phyloP scores from a whole-genome alignment of 208 protist genomes.

The Crithidia fasciculata region DNA sequence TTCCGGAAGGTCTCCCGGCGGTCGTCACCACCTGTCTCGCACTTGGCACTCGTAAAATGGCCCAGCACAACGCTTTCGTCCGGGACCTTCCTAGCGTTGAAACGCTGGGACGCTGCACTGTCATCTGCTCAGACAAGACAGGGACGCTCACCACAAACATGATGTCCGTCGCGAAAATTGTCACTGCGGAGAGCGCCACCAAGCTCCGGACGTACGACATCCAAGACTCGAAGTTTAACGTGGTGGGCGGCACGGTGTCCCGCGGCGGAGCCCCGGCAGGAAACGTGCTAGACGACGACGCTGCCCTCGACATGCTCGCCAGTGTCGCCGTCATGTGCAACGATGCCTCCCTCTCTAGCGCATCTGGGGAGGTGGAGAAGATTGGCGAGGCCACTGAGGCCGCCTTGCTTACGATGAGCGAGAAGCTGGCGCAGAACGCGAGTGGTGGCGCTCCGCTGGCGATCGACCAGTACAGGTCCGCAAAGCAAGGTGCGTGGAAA shows the following conservation, averaged over 20 bases:
- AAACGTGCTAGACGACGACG: constrained; percentile 38
- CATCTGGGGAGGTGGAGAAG: constrained; percentile 54
- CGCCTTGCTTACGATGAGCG: constrained; percentile 87
- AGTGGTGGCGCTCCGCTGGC: constrained; percentile 4
- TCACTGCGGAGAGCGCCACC: constrained; percentile 36
- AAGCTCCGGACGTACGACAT: constrained; percentile 45
- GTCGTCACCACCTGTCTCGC: constrained; percentile 97
- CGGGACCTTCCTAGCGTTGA: constrained; percentile 96
- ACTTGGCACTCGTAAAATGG: constrained; percentile 96
- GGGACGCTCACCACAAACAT: constrained; percentile 99
- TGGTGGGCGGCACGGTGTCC: constrained; percentile 43
- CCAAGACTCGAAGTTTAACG: constrained; percentile 62
- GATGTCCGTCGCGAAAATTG: constrained; percentile 93
- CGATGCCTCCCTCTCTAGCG: constrained; percentile 63
- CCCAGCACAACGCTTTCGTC: constrained; percentile 95
- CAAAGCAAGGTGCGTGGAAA: constrained; percentile 44
- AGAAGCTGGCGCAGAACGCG: constrained; percentile 82
- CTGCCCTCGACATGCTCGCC: constrained; percentile 61
- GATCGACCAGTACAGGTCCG: constrained; percentile 37
- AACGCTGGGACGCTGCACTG: constrained; percentile 97
- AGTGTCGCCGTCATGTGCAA: constrained; percentile 80
- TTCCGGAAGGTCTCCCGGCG: constrained; percentile 98
- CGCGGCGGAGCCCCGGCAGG: background rate
- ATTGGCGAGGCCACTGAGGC: constrained; percentile 93
- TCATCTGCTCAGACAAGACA: constrained; percentile 99